These are phyloP conservation scores for Lophiostoma macrostomum DNA, from an alignment of 495 filamentous ascomycete species.

Conservation along the genomic window DNA sequence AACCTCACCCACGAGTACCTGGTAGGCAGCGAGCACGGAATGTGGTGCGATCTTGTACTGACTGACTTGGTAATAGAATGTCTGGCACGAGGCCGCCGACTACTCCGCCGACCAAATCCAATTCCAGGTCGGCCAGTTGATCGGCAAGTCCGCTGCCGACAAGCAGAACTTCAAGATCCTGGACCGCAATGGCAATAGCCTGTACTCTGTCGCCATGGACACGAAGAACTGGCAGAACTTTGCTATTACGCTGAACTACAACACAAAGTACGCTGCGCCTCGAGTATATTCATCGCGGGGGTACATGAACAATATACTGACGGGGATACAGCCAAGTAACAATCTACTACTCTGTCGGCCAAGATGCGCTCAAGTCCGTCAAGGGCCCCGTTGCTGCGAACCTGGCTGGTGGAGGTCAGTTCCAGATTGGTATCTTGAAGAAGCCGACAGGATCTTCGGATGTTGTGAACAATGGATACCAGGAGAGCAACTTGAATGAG, in stretches of 20 bases:
- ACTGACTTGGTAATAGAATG: constrained; percentile 26
- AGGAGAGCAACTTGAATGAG: constrained; percentile 31
- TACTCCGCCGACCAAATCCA: constrained; percentile 31
- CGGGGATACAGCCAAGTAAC: constrained; percentile 14
- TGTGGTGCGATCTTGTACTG: no score
- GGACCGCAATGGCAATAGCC: constrained; percentile 18
- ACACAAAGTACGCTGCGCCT: constrained; percentile 21
- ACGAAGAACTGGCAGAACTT: constrained; percentile 32
- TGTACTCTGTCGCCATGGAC: constrained; percentile 31
- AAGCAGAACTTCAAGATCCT: constrained; percentile 35
- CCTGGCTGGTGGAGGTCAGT: constrained; percentile 28
- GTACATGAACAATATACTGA: constrained; percentile 4
- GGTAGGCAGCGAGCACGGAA: no score
- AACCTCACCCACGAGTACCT: constrained; percentile 34
- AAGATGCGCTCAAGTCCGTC: constrained; percentile 24
- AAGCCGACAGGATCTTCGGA: constrained; percentile 31
- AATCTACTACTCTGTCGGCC: constrained; percentile 30
- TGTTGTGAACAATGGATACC: constrained; percentile 33
- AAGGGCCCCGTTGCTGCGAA: constrained; percentile 10
- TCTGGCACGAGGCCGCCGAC: constrained; percentile 34
- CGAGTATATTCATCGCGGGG: neutral
- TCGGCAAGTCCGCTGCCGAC: constrained; percentile 28
- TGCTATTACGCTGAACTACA: constrained; percentile 30
- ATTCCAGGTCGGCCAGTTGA: constrained; percentile 29
- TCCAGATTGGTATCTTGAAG: constrained; percentile 33